Evolutionary conservation across 2,329 filamentous ascomycete genomes (phyloP), one percentile per base, ranked within the genome.

Genomic region (Leptographium lundbergii): DNA sequence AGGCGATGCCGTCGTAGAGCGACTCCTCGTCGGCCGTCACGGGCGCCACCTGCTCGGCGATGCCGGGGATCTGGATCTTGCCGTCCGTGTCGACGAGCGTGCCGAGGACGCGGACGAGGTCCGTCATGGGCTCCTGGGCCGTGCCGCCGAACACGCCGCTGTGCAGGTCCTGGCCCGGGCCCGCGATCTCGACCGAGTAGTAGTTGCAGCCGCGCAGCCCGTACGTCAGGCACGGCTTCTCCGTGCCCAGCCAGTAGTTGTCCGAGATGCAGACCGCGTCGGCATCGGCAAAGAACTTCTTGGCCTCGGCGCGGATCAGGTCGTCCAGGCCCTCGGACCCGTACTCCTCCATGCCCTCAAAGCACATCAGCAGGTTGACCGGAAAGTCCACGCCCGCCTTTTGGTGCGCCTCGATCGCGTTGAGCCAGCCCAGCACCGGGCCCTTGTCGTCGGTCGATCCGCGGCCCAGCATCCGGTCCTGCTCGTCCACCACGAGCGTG

Each of bases 321-420:
- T 96, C 92, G 69, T 99, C 94, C 59, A 99, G 81, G 45, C 94
- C 94, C 71, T 97, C 92, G 0, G 91, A 96, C 56, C 94, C 94
- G 71, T 95, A 96, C 77, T 99, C 94, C 76, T 99, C 94, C 94
- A 99, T 99, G 55, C 94, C 94, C 79, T 99, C 94, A 67, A 99
- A 97, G 79, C 94, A 99, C 89, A 96, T 97, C 64, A 99, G 83
- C 65, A 99, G 80, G 77, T 99, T 99, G 69, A 99, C 94, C 10
- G 94, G 94, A 71, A 99, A 90, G 57, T 96, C 92, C 53, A 97
- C 79, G 60, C 89, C 89, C 42, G 91, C 91, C 79, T 95, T 94
- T 74, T 96, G 87, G 78, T 99, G 94, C 50, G 94, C 91, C 75
- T 99, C 91, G 65, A 99, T 97, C 65, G 91, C 91, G 71, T 99